phyloP scores from a whole-genome alignment of 176 grass and related monocot species.

The Typha latifolia region DNA sequence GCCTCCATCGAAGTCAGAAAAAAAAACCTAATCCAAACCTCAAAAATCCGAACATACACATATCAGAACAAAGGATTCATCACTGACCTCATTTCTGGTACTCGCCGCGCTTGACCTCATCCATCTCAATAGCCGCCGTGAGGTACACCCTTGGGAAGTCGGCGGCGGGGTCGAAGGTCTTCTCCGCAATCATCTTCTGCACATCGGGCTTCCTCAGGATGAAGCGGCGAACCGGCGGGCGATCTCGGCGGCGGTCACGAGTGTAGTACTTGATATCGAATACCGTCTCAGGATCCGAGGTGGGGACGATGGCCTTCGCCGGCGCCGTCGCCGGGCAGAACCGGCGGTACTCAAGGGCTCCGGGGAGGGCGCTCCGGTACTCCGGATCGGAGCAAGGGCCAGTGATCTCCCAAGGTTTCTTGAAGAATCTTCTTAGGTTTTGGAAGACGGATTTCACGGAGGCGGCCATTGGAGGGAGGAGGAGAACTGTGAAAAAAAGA shows the following conservation, averaged over 20 bases:
- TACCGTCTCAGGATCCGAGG: conserved; percentile 71
- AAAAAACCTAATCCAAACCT: conserved; percentile 19
- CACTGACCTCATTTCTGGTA: conserved; percentile 73
- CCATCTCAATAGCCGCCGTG: conserved; percentile 51
- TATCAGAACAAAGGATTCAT: neutral
- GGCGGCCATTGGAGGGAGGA: conserved; percentile 21
- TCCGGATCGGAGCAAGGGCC: conserved; percentile 76
- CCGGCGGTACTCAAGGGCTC: conserved; percentile 50
- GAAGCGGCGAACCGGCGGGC: conserved; percentile 65
- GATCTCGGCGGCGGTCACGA: conserved; percentile 58
- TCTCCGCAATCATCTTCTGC: conserved; percentile 74
- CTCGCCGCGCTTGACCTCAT: conserved; percentile 55
- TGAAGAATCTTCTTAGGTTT: conserved; percentile 61
- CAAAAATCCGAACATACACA: conserved; percentile 19
- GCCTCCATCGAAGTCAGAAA: neutral
- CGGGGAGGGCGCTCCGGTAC: conserved; percentile 51
- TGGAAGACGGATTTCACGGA: conserved; percentile 49
- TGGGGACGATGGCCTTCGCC: conserved; percentile 41
- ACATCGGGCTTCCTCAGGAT: conserved; percentile 71
- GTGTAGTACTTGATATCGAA: conserved; percentile 93
- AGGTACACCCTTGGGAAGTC: conserved; percentile 67
- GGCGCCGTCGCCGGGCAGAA: conserved; percentile 57
- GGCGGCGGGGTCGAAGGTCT: conserved; percentile 56
- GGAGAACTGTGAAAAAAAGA: neutral
- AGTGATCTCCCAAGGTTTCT: conserved; percentile 98